A percentile compares a stretch with the other conserved stretches of the same genome.
Evolutionary conservation across 2,329 filamentous ascomycete species (phyloP).

Genomic region (Fusarium veterinarium): DNA sequence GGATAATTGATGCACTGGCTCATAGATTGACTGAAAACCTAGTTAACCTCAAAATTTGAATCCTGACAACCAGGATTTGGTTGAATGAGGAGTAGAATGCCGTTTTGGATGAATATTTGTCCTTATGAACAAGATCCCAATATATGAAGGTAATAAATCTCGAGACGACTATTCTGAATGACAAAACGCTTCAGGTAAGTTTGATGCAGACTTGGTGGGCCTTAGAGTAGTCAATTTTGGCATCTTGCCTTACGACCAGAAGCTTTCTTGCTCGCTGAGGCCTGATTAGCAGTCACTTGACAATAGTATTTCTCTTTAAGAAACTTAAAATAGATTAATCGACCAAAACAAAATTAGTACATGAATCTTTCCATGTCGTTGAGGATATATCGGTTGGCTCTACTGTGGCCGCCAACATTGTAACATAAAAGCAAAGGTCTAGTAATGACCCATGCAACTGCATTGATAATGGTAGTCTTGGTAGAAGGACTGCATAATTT

Average conservation of each 20-base stretch:
- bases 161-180: neutral
- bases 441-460: neutral
- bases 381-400: no score
- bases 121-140: neutral
- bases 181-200: neutral
- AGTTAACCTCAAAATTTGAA: neutral
- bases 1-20: neutral
- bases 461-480: neutral
- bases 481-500: neutral
- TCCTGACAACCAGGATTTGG: neutral
- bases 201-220: no score
- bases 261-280: neutral
- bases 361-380: neutral
- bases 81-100: neutral
- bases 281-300: no score
- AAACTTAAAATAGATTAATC: no score
- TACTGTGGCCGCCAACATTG: neutral
- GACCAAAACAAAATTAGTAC: no score
- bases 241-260: neutral
- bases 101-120: neutral
- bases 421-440: neutral
- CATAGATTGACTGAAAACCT: neutral
- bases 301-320: no score
- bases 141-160: neutral
- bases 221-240: neutral